These are phyloP conservation scores for Oryza brachyantha DNA, from an alignment of 176 grass and related monocot genomes.

Conservation along the genomic window DNA sequence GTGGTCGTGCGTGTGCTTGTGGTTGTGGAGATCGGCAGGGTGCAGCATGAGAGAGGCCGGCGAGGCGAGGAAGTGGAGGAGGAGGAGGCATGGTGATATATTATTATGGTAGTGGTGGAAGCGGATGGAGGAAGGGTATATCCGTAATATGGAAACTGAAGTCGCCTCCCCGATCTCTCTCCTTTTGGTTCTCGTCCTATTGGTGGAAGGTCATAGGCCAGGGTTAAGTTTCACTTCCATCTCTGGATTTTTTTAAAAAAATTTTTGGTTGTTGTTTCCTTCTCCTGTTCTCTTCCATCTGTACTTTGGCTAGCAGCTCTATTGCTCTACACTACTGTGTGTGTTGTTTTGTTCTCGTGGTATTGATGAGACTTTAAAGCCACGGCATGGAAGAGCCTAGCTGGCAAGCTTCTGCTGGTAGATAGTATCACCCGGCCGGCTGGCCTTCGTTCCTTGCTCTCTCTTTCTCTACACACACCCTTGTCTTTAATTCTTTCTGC, in stretches of 20 bases:
- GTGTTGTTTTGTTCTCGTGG: slow-evolving; percentile 64
- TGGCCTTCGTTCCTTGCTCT: not conserved
- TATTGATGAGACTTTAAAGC: slow-evolving; percentile 99
- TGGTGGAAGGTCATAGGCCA: slow-evolving; percentile 60
- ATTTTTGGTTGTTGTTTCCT: not conserved
- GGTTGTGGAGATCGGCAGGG: not conserved
- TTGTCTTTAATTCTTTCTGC: slow-evolving; percentile 49
- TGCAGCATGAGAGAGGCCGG: not conserved
- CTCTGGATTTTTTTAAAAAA: no score
- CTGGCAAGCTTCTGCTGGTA: slow-evolving; percentile 32
- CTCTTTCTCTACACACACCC: slow-evolving; percentile 40
- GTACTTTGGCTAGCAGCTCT: not conserved
- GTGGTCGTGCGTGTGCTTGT: not conserved
- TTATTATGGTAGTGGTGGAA: slow-evolving; percentile 8
- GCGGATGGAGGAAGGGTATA: slow-evolving; percentile 22
- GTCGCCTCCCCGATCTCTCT: not conserved
- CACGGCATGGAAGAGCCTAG: slow-evolving; percentile 71
- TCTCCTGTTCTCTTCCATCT: not conserved
- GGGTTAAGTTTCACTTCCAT: slow-evolving; percentile 45
- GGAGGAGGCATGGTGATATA: not conserved
- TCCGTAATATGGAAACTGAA: slow-evolving; percentile 16
- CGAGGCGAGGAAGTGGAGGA: not conserved
- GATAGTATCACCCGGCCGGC: slow-evolving; percentile 23
- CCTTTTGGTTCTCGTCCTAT: slow-evolving; percentile 60
- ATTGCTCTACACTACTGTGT: no score